Base-by-base conservation (phyloP, 305 asterid genomes). In the Solanum hybrid region DNA sequence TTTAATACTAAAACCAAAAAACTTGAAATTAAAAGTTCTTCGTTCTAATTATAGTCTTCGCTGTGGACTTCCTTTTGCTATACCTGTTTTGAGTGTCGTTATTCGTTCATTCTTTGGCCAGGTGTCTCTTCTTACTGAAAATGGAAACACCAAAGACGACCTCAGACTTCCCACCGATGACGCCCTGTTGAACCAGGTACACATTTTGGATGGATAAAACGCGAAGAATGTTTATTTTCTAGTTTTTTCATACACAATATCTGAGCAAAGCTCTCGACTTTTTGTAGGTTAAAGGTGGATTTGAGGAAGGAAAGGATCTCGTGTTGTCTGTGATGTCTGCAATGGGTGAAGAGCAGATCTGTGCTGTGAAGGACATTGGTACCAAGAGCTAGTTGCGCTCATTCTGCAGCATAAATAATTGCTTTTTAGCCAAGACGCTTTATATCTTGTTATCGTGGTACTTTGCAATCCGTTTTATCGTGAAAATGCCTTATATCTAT, bases 101-200 rank as follows among this genome's bases (percentile, higher is more conserved):
- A 71, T 18, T 2, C 1, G 5, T 39, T 73, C 88, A 24, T 88
- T 33, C 37, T 81, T 42, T 76, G 80, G 73, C 73, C 40, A 94
- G 96, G 95, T 94, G 76, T 94, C 96, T 79, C 96, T 95, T 89
- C 94, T 95, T 90, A 94, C 97, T 79, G 97, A 95, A 76, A 94
- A 88, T 90, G 96, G 96, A 9, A 90, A 87, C 87, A 94, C 96
- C 91, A 93, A 93, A 90, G 95, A 94, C 18, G 96, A 94, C 91
- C 89, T 94, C 91, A 93, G 88, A 92, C 95, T 94, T 90, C 96
- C 96, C 42, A 94, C 95, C 34, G 96, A 94, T 92, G 96, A 94
- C 0, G 69, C 18, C 89, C 93, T 94, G 92, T 95, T 94, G 89
- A 89, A 24, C 91, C 95, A 92, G 95, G 96, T 94, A 82, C 37